Conservation (phyloP, 345 rosid genomes). For the Camelina neglecta region DNA sequence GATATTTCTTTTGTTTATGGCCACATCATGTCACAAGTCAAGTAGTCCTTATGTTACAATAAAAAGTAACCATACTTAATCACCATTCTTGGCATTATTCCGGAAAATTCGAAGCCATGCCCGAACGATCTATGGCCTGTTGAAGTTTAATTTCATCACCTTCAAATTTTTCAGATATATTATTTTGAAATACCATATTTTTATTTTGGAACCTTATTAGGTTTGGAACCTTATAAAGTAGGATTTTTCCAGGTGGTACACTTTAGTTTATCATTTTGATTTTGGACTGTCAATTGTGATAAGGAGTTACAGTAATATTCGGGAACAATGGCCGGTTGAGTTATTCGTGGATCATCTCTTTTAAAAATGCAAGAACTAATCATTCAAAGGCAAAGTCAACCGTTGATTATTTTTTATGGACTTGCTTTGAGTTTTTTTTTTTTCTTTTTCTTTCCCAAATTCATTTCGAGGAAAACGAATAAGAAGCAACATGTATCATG, state of each 20-base stretch:
- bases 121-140: background rate
- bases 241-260: conserved; percentile 10
- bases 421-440: background rate
- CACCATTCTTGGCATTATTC: background rate
- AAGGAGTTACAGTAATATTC: conserved; percentile 17
- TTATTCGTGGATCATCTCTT: conserved; percentile 6
- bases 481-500: background rate
- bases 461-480: background rate
- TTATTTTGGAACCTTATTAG: no score
- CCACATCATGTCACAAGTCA: background rate
- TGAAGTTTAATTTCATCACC: conserved; percentile 10
- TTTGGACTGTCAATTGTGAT: conserved; percentile 13
- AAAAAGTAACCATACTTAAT: background rate
- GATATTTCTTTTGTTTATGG: no score
- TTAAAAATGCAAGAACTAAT: background rate
- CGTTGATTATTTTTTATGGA: background rate
- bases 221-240: no score
- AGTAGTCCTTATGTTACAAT: background rate
- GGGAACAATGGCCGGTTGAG: conserved; percentile 40
- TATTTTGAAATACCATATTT: background rate
- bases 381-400: conserved; percentile 22
- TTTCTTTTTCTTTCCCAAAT: background rate
- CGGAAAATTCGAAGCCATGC: background rate
- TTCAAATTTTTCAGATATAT: background rate
- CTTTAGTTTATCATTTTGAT: background rate